Conservation (phyloP, 2,329 filamentous ascomycete species). For the Aspergillus chevalieri region DNA sequence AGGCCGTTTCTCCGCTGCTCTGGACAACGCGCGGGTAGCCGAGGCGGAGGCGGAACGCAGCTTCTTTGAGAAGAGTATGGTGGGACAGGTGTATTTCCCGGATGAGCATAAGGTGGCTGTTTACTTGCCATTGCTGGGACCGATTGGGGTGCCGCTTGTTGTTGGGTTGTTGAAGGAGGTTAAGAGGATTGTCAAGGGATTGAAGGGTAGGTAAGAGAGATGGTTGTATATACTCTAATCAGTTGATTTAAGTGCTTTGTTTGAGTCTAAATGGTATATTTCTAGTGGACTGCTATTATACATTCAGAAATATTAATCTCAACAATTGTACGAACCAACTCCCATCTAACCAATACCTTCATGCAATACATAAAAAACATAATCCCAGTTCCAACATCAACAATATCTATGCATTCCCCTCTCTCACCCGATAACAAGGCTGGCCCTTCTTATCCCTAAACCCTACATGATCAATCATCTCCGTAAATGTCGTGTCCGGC, state of each 20-base stretch:
- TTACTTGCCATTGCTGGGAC: constrained; percentile 84
- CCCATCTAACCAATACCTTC: too few species aligned
- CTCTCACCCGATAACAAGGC: constrained; percentile 21
- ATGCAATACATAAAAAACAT: too few species aligned
- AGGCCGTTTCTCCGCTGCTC: constrained; percentile 57
- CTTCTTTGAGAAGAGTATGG: constrained; percentile 99
- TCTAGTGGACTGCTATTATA: too few species aligned
- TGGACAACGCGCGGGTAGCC: constrained; percentile 75
- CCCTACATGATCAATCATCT: constrained; percentile 33
- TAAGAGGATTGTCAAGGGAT: constrained; percentile 44
- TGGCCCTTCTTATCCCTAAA: constrained; percentile 25
- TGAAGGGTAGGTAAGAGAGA: constrained; percentile 20
- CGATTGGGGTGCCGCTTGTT: constrained; percentile 80
- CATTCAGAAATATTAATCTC: too few species aligned
- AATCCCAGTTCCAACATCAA: neutral
- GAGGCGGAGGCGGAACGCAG: constrained; percentile 85
- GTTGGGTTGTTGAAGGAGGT: constrained; percentile 80
- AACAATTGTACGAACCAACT: too few species aligned
- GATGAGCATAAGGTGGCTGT: constrained; percentile 98
- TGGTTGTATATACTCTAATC: neutral
- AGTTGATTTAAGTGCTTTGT: neutral
- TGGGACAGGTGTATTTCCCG: constrained; percentile 95
- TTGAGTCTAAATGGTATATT: too few species aligned
- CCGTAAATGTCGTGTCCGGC: constrained; percentile 32
- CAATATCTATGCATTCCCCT: neutral